A percentile compares a stretch with the other conserved stretches of the same genome.
Evolutionary conservation across 2,329 filamentous ascomycete species (phyloP).

Genomic region (Fusarium globosum): DNA sequence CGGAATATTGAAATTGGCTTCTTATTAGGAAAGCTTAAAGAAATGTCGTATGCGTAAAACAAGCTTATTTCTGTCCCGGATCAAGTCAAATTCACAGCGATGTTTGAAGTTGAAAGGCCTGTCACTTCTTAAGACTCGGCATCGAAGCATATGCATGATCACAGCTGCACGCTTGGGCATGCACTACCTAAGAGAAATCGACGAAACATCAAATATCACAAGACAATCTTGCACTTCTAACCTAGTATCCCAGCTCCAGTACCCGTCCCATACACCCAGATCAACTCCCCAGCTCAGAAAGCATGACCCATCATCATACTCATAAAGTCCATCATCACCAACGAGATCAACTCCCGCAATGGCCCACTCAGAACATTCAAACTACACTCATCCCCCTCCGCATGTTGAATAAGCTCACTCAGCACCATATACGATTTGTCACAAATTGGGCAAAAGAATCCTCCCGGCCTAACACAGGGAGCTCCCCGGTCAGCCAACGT

Average conservation of each 20-base stretch:
- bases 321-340: background rate
- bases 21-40: too few relatives aligned
- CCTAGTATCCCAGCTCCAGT: too few relatives aligned
- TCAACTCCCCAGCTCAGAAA: too few relatives aligned
- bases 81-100: too few relatives aligned
- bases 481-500: background rate
- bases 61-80: too few relatives aligned
- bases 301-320: too few relatives aligned
- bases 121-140: background rate
- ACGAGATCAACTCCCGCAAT: background rate
- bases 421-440: background rate
- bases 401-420: background rate
- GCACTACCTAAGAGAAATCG: background rate
- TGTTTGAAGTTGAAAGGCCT: too few relatives aligned
- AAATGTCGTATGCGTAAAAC: too few relatives aligned
- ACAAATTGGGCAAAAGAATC: background rate
- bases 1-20: too few relatives aligned
- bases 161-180: too few relatives aligned
- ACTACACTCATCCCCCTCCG: background rate
- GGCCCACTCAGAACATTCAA: background rate
- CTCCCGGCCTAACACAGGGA: background rate
- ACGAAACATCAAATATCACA: background rate
- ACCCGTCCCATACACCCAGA: too few relatives aligned
- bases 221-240: background rate
- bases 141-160: too few relatives aligned